Evolutionary conservation across 164 flowering plant genomes (phyloP), one percentile per base, ranked within the genome.

Genomic region (Magnolia kwangsiensis): DNA sequence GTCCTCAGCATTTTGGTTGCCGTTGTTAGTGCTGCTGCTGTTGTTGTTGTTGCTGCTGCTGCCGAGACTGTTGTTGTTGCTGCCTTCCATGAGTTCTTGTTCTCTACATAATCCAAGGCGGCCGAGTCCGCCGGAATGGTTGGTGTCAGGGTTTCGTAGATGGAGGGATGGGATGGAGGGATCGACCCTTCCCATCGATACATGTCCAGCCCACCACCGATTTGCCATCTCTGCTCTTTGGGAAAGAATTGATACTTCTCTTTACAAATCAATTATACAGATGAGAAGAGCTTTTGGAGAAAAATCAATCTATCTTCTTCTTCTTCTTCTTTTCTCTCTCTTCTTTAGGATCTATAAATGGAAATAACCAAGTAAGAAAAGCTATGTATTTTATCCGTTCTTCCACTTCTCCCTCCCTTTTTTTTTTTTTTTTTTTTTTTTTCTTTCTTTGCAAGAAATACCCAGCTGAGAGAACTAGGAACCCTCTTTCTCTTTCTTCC

Each of bases 141-240:
- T 82, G 16, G 87, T 90, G n/a, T 85, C 87, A 1, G 76, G 72
- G 83, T 82, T 85, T 50, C 87, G 82, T 51, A 85, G 86, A 63
- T 85, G 89, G 68, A 88, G 89, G 3, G 89, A 82, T 4, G 86
- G 85, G 66, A 79, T 24, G 49, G 91, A 72, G 2, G 85, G 82
- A 50, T 85, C 85, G n/a, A 82, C 81, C 29, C 83, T 87, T 80
- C 87, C 86, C 92, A 90, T 85, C 20, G 85, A 92, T 55, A 86
- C 83, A 80, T 88, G 90, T 45, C 89, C 95, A 5, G 88, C 86
- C 98, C 98, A 93, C 98, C 96, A 93, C 51, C 90, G 85, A 80
- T 90, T 90, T 58, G 93, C 90, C 94, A 90, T 87, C 1, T 76
- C 72, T 80, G 61, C 72, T 24, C 11, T 75, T 9, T 37, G 63